These are phyloP conservation scores for Tanacetum coccineum DNA, from an alignment of 129 eudicot genomes.

Conservation along the genomic window DNA sequence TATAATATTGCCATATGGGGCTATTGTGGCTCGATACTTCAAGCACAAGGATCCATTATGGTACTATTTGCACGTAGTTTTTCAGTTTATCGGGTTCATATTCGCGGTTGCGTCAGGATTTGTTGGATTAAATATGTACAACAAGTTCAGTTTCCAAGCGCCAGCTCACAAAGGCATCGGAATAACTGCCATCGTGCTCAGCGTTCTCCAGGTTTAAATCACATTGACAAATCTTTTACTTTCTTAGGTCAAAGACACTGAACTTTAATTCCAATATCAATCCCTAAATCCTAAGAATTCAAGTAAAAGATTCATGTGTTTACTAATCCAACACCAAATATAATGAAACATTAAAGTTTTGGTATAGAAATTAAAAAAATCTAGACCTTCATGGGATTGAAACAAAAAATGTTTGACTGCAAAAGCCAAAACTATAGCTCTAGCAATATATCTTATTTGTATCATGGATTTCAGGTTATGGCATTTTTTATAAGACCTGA, in stretches of 20 bases:
- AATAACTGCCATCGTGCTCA: conserved; percentile 54
- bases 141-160: conserved; percentile 41
- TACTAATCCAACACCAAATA: neutral
- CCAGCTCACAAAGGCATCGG: conserved; percentile 83
- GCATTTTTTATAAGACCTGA: conserved; percentile 77
- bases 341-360: neutral
- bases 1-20: conserved; percentile 71
- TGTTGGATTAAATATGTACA: conserved; percentile 60
- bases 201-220: conserved; percentile 70
- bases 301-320: conserved; percentile 2
- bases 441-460: conserved; percentile 7
- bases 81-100: conserved; percentile 75
- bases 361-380: neutral
- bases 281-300: neutral
- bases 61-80: conserved; percentile 60
- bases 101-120: conserved; percentile 56
- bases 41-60: conserved; percentile 67
- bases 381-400: no score
- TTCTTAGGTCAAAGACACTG: conserved; percentile 11
- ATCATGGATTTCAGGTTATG: conserved; percentile 50
- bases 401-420: neutral
- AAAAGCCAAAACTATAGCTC: conserved; percentile 12
- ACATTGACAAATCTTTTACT: neutral
- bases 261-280: neutral
- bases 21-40: conserved; percentile 71